Conservation (phyloP, 768 basidiomycete genomes). For the Scleroderma citrinum region DNA sequence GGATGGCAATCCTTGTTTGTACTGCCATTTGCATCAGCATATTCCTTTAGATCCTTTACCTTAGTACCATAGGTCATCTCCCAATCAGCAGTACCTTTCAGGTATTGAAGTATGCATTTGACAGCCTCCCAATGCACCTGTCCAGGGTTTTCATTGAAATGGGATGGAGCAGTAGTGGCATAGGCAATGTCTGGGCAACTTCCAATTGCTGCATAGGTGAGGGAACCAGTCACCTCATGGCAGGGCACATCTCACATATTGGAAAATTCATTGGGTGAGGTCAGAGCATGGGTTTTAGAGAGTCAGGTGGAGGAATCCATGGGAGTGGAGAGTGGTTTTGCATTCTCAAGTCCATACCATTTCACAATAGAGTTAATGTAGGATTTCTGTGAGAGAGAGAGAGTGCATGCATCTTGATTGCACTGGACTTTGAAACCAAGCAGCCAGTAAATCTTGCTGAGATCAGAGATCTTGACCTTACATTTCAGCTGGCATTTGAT, state of each 20-base stretch:
- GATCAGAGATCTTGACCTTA: background rate
- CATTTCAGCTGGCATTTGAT: conserved; percentile 1
- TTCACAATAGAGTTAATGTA: conserved; percentile 29
- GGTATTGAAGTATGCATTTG: background rate
- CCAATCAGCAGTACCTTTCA: conserved; percentile 14
- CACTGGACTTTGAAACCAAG: conserved; percentile 3
- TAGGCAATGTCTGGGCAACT: background rate
- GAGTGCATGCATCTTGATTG: background rate
- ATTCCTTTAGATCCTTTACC: background rate
- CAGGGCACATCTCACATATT: conserved; percentile 24
- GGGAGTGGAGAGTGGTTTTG: no score
- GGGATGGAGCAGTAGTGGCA: background rate
- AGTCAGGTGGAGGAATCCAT: no score
- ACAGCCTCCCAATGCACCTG: no score
- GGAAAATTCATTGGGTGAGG: conserved; percentile 11
- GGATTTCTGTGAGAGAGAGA: background rate
- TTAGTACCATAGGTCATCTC: background rate
- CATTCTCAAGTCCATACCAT: conserved; percentile 18
- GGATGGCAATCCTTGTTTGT: background rate
- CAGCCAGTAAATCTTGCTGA: background rate
- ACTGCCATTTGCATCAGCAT: no score
- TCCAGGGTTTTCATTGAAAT: background rate
- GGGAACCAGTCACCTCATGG: conserved; percentile 8
- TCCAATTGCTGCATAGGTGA: background rate
- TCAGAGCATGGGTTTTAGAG: conserved; percentile 13